Percentiles rank a stretch among this genome's conserved stretches.
These are phyloP conservation scores for Plasmodium cynomolgi DNA, from an alignment of 169 alveolate genomes.

Conservation along the genomic window DNA sequence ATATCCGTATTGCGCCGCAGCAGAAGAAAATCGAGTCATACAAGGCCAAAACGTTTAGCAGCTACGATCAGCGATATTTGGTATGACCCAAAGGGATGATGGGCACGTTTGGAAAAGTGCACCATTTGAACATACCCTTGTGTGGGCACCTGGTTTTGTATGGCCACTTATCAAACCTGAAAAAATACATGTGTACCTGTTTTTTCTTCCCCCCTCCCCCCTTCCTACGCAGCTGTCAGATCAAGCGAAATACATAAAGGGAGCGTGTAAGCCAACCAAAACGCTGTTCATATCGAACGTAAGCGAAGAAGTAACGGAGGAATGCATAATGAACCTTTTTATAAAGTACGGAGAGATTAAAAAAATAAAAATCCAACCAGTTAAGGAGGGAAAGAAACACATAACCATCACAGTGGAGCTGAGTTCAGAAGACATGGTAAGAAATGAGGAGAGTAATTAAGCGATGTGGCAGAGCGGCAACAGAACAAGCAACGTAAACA, in stretches of 20 bases:
- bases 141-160: not conserved
- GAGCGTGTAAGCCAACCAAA: slow-evolving; percentile 82
- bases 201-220: not conserved
- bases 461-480: not conserved
- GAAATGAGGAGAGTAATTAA: not conserved
- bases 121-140: not conserved
- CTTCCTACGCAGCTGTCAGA: slow-evolving; percentile 65
- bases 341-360: slow-evolving; percentile 75
- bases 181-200: not conserved
- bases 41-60: slow-evolving; percentile 51
- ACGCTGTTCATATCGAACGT: slow-evolving; percentile 81
- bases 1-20: slow-evolving; percentile 73
- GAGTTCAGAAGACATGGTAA: slow-evolving; percentile 61
- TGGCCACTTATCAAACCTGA: too few species aligned
- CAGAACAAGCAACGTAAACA: not conserved
- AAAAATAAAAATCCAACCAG: slow-evolving; percentile 43
- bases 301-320: slow-evolving; percentile 76
- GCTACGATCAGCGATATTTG: slow-evolving; percentile 61
- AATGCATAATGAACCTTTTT: slow-evolving; percentile 71
- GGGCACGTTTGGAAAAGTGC: not conserved
- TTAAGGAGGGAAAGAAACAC: slow-evolving; percentile 56
- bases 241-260: slow-evolving; percentile 78
- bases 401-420: slow-evolving; percentile 32
- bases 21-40: slow-evolving; percentile 34
- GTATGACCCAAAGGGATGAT: slow-evolving; percentile 3